Evolutionary conservation across 345 rosid species (phyloP).

Genomic region (Acer campestre): DNA sequence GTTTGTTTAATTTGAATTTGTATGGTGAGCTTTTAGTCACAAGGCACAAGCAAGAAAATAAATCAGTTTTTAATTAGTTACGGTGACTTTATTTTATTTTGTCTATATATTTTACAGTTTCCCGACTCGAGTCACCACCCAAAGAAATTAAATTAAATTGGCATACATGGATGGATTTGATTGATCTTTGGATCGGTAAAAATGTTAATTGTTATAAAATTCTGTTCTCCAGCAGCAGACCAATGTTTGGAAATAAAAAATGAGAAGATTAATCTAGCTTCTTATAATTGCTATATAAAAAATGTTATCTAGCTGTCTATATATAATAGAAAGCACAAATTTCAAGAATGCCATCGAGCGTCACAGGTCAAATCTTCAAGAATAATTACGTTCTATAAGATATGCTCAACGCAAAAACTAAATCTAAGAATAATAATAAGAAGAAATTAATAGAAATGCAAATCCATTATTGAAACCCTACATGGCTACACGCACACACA

Average conservation of each 20-base stretch:
- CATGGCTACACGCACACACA: too few species aligned
- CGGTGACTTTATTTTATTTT: neutral
- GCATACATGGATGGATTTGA: neutral
- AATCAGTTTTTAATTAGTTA: neutral
- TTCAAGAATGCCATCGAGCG: neutral
- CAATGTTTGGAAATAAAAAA: neutral
- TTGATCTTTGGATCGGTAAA: neutral
- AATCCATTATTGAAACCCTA: too few species aligned
- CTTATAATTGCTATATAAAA: neutral
- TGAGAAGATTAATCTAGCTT: neutral
- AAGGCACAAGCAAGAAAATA: neutral
- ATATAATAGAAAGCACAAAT: neutral
- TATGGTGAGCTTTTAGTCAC: neutral
- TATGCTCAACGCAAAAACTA: too few species aligned
- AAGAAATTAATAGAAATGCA: too few species aligned
- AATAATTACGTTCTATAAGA: too few species aligned
- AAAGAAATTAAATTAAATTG: neutral
- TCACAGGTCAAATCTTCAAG: neutral
- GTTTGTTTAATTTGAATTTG: neutral
- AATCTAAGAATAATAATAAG: too few species aligned
- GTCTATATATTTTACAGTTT: too few species aligned
- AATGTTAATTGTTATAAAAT: neutral
- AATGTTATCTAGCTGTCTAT: neutral
- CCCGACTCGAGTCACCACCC: neutral
- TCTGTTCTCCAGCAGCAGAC: neutral